These are phyloP conservation scores for Escovopsis weberi DNA, from an alignment of 2,329 filamentous ascomycete genomes.

Conservation along the genomic window DNA sequence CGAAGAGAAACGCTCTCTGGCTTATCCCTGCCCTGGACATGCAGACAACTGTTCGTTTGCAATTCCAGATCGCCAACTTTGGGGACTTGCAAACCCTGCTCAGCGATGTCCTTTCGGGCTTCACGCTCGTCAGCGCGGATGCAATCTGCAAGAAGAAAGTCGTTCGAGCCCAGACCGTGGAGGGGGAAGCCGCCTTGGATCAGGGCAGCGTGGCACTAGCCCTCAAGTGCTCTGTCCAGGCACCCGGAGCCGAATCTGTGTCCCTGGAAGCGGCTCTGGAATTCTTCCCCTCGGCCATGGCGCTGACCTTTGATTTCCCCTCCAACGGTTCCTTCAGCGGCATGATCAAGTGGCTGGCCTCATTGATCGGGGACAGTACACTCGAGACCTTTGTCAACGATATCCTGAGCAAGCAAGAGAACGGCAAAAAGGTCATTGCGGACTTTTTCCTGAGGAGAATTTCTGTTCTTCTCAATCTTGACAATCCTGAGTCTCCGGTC, in stretches of 20 bases:
- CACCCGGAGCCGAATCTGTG: background rate
- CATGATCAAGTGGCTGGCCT: slow-evolving; percentile 3
- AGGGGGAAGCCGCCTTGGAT: background rate
- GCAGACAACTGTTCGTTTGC: slow-evolving; percentile 1
- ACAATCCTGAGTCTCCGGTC: background rate
- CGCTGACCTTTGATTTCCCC: background rate
- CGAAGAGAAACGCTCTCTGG: slow-evolving; percentile 5
- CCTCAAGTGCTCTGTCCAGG: slow-evolving; percentile 2
- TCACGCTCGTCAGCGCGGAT: slow-evolving; percentile 2
- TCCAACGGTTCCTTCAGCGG: background rate
- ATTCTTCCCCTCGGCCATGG: background rate
- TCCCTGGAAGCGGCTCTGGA: slow-evolving; percentile 2
- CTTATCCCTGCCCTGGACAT: background rate
- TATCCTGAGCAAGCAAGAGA: slow-evolving; percentile 2
- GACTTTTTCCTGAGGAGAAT: slow-evolving; percentile 1
- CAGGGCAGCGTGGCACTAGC: slow-evolving; percentile 1
- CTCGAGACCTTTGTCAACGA: background rate
- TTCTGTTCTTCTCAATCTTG: background rate
- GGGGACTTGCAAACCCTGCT: background rate
- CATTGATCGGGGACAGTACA: background rate
- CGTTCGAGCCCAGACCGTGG: background rate
- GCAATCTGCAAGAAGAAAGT: slow-evolving; percentile 3
- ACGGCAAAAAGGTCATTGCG: background rate
- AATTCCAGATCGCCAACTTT: slow-evolving; percentile 1
- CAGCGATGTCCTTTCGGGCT: background rate